Conservation (phyloP, 2,329 filamentous ascomycete genomes). For the Colletotrichum godetiae region DNA sequence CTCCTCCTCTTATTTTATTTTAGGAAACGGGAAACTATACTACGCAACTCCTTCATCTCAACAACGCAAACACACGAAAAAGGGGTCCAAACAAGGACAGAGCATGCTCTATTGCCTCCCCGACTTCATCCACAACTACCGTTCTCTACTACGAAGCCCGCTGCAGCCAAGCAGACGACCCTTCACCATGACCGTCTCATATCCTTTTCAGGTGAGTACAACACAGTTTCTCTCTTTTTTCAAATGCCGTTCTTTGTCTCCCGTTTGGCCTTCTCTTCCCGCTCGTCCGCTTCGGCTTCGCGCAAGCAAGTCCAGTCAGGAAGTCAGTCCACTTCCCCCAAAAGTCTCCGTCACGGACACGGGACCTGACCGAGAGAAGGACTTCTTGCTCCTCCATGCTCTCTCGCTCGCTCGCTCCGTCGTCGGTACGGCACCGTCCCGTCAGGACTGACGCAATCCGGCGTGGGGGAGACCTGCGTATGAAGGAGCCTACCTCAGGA, state of each 20-base stretch:
- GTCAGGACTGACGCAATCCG: neutral
- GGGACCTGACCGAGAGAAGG: neutral
- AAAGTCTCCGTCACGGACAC: neutral
- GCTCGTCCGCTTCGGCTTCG: neutral
- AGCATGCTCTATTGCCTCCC: conserved; percentile 35
- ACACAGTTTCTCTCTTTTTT: neutral
- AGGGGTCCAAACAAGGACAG: neutral
- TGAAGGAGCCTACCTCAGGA: neutral
- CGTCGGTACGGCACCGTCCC: neutral
- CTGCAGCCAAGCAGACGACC: conserved; percentile 21
- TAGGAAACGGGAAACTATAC: neutral
- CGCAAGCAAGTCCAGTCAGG: neutral
- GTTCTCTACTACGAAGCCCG: conserved; percentile 27
- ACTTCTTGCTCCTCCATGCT: neutral
- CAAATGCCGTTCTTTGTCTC: too few species aligned
- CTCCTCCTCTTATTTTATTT: neutral
- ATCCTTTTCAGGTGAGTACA: conserved; percentile 40
- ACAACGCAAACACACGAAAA: neutral
- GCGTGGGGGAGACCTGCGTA: neutral
- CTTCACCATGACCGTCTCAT: conserved; percentile 40
- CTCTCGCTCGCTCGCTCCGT: neutral
- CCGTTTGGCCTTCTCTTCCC: neutral
- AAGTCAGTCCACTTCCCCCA: neutral
- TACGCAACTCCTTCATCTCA: neutral
- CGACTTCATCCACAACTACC: conserved; percentile 35